Conservation (phyloP, 768 basidiomycete species). For the Solioccasus polychromus region DNA sequence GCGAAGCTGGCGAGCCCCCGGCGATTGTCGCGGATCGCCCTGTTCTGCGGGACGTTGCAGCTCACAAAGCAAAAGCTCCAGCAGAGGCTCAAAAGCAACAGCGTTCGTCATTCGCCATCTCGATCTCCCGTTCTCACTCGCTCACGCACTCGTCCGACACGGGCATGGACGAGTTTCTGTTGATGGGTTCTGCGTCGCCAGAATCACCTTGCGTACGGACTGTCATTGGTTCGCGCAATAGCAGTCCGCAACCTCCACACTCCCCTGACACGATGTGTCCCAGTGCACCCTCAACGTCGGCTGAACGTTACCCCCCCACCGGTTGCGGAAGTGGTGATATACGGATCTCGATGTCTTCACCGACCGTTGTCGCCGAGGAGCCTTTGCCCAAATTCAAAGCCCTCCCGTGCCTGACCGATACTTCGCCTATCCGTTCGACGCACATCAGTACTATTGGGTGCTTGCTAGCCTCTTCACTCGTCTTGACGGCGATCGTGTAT, state of each 20-base stretch:
- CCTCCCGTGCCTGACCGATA: slow-evolving; percentile 9
- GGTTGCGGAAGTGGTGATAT: background rate
- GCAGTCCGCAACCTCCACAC: no score
- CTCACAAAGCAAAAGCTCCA: background rate
- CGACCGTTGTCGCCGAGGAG: background rate
- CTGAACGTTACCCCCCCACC: background rate
- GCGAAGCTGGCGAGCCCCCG: background rate
- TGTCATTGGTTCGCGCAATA: slow-evolving; percentile 2
- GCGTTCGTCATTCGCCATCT: slow-evolving; percentile 15
- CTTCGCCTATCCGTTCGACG: slow-evolving; percentile 9
- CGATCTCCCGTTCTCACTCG: slow-evolving; percentile 13
- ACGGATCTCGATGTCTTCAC: slow-evolving; percentile 3
- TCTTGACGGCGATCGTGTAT: slow-evolving; percentile 18
- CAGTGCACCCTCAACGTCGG: background rate
- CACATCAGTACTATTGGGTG: slow-evolving; percentile 9
- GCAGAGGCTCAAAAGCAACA: background rate
- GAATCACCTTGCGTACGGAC: slow-evolving; percentile 3
- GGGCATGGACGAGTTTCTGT: slow-evolving; percentile 23
- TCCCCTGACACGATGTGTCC: background rate
- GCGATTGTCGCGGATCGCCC: background rate
- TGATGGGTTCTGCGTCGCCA: slow-evolving; percentile 10
- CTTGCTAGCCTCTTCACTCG: slow-evolving; percentile 5
- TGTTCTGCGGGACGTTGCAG: no score
- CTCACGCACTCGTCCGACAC: slow-evolving; percentile 12
- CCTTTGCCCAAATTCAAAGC: slow-evolving; percentile 10